Base-by-base conservation (phyloP, 495 filamentous ascomycete genomes). In the Podospora appendiculata region DNA sequence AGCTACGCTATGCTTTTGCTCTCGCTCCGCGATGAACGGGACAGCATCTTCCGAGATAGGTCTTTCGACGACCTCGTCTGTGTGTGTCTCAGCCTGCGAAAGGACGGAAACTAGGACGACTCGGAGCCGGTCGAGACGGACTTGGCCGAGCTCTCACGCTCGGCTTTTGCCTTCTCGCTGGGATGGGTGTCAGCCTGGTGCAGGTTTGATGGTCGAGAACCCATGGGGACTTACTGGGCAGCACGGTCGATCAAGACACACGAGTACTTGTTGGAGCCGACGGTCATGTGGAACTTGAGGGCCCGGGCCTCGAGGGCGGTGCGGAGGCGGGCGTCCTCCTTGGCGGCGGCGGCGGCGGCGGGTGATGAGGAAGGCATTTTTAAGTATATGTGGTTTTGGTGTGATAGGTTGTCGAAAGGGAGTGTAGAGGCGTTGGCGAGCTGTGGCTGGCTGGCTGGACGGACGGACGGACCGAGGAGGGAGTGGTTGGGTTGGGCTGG, bases 261-360 rank as follows among this genome's bases (percentile, higher is more conserved):
- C 40, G 64, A 44, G 65, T 69, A 77, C 54, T 60, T 63, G 42
- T 60, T 61, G 33, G 48, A 47, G 43, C 65, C 64, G 6, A 71
- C 65, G 63, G 63, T 69, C 56, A 77, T 68, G 42, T 69, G 66
- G 67, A 77, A 77, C 53, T 55, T 60, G 56, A 75, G 41, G 32
- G 59, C 63, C 53, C 62, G 62, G 50, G 8, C 59, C 59, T 70
- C 58, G 35, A 76, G 60, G 53, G 63, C 52, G 34, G 63, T n/a
- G 43, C 65, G 57, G 55, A 71, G 34, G 32, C 60, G 61, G 18
- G 45, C 11, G 32, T 66, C 57, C 18, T 51, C 47, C 18, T 12
- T 16, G 50, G 35, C 12, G 38, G 19, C n/a, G 10, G 45, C 39
- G 32, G 53, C 33, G 45, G 57, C 43, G 38, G 55, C 44, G 6